Evolutionary conservation across 2,329 filamentous ascomycete species (phyloP).

Genomic region (Corynespora cassiicola): DNA sequence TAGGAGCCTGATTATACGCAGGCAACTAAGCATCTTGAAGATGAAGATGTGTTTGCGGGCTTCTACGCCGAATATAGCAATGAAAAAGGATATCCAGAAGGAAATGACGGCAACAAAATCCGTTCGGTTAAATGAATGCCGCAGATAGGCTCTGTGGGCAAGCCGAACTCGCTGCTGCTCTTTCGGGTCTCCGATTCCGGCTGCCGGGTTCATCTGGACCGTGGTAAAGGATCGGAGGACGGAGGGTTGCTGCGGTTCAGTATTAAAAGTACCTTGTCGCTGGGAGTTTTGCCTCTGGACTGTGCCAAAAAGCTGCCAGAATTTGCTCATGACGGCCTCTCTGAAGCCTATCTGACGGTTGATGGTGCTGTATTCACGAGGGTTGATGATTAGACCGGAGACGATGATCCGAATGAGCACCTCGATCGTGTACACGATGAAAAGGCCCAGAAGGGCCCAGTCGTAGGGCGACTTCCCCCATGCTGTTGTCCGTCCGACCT

Average conservation of each 20-base stretch:
- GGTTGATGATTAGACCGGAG: slow-evolving; percentile 90
- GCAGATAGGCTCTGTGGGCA: slow-evolving; percentile 87
- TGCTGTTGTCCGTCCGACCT: slow-evolving; percentile 61
- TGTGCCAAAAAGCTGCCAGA: slow-evolving; percentile 79
- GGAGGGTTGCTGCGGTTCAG: slow-evolving; percentile 62
- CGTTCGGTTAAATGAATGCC: slow-evolving; percentile 93
- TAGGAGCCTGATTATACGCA: slow-evolving; percentile 90
- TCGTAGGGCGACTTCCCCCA: slow-evolving; percentile 81
- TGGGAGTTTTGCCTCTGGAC: slow-evolving; percentile 76
- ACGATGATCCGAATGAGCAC: slow-evolving; percentile 84
- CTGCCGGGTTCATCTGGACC: slow-evolving; percentile 64
- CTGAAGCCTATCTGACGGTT: slow-evolving; percentile 78
- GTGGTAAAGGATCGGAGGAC: slow-evolving; percentile 80
- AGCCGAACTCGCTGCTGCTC: slow-evolving; percentile 84
- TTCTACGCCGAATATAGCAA: slow-evolving; percentile 75
- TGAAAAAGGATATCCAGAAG: slow-evolving; percentile 87
- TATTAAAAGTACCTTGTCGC: slow-evolving; percentile 53
- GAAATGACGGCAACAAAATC: slow-evolving; percentile 95
- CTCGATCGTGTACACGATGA: slow-evolving; percentile 89
- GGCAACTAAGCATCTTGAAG: slow-evolving; percentile 95
- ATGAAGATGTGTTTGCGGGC: slow-evolving; percentile 76
- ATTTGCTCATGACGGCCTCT: slow-evolving; percentile 77
- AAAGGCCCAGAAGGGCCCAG: slow-evolving; percentile 81
- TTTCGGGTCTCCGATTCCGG: slow-evolving; percentile 66
- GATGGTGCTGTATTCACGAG: slow-evolving; percentile 88